Base-by-base conservation (phyloP, 495 filamentous ascomycete species). In the Pseudevernia furfuracea region DNA sequence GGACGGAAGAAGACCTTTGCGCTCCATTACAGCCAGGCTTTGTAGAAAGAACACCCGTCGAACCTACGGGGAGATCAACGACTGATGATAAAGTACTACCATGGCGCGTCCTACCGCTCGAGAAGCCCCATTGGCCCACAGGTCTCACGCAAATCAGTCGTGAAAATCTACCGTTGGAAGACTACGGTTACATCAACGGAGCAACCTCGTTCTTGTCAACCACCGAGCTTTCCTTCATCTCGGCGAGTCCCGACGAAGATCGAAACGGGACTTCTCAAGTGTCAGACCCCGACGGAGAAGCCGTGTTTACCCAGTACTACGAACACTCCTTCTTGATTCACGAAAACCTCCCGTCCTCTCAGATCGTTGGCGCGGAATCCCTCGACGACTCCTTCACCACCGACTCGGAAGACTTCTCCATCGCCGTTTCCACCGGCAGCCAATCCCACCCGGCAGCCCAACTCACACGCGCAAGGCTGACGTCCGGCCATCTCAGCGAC, bases 251-350 rank as follows among this genome's bases (percentile, higher is more conserved):
- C 3, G 19, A 55, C 30, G 61, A 28, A 48, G n/a, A 19, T 11
- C n/a, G 28, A 9, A 52, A 14, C 32, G 43, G 58, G 28, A 23
- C 7, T 17, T 61, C 39, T 38, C 36, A 21, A 17, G 37, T 14
- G 15, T 60, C 39, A 2, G 39, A 58, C 19, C 21, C 25, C 19
- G 38, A 25, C 1, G 71, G 77, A 12, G 78, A 79, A 60, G 76
- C 80, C 8, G 62, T 73, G 9, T 72, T 83, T 15, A 80, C 84
- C 8, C 81, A 85, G 64, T 91, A 91, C 69, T 89, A 90, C 70
- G 82, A 90, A 65, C 85, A 89, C 70, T 91, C 89, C 0, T 79
- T 91, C 41, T 81, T 82, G 10, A 69, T 86, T 7, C 85, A 92
- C 66, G 80, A 87, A 65, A 74, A 80, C 38, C 67, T 82, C 10